A percentile compares a stretch with the other conserved stretches of the same genome.
Evolutionary conservation across 176 grass and related monocot genomes (phyloP).

Genomic region (Oryza coarctata): DNA sequence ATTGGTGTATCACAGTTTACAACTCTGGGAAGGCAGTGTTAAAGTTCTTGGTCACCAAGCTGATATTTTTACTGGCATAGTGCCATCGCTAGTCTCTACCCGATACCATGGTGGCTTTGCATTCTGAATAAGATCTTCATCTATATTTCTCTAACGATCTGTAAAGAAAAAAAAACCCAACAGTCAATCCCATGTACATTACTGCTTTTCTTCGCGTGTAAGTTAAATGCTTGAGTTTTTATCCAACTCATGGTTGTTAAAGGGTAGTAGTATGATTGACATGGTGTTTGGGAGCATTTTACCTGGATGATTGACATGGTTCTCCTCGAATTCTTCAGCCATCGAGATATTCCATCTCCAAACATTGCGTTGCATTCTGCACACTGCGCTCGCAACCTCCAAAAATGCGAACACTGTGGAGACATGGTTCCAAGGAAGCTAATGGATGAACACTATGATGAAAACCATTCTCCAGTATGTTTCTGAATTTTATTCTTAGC

Average conservation of each 20-base stretch:
- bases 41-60: not conserved
- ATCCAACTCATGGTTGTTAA: not conserved
- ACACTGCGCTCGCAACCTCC: slow-evolving; percentile 70
- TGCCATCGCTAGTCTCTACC: not conserved
- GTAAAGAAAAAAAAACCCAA: not conserved
- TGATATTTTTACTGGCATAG: not conserved
- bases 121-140: not conserved
- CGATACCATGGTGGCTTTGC: not conserved
- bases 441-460: slow-evolving; percentile 62
- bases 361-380: slow-evolving; percentile 62
- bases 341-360: slow-evolving; percentile 49
- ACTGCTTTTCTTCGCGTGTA: not conserved
- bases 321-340: slow-evolving; percentile 35
- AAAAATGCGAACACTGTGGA: slow-evolving; percentile 61
- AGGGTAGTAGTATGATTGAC: not conserved
- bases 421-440: slow-evolving; percentile 64
- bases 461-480: slow-evolving; percentile 61
- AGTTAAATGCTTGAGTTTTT: not conserved
- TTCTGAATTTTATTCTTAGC: not conserved
- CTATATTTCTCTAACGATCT: not conserved
- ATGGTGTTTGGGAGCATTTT: not conserved
- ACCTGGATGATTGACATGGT: not conserved
- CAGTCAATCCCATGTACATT: not conserved
- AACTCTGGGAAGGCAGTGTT: not conserved
- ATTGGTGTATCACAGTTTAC: not conserved